These are phyloP conservation scores for Elsinoe ampelina DNA, from an alignment of 2,329 filamentous ascomycete species.

Conservation along the genomic window DNA sequence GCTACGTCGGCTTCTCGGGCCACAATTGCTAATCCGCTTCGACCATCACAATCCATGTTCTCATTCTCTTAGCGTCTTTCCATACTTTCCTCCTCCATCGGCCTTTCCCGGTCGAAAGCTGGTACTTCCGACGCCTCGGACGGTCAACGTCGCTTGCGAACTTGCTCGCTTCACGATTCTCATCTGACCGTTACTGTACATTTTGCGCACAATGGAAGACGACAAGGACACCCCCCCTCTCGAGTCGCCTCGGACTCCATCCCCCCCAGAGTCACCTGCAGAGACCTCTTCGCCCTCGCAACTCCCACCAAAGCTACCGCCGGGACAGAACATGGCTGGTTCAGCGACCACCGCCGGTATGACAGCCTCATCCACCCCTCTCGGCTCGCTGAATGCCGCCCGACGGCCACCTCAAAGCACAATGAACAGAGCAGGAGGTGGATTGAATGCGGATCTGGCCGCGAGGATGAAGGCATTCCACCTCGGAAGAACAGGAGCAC, in stretches of 20 bases:
- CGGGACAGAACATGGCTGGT: slow-evolving; percentile 51
- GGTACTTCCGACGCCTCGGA: neutral
- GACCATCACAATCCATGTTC: neutral
- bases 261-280: slow-evolving; percentile 13
- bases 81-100: neutral
- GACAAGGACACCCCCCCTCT: slow-evolving; percentile 10
- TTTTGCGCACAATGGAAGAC: slow-evolving; percentile 8
- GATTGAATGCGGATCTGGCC: slow-evolving; percentile 49
- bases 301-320: slow-evolving; percentile 42
- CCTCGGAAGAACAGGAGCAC: slow-evolving; percentile 51
- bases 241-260: slow-evolving; percentile 13
- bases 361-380: slow-evolving; percentile 73
- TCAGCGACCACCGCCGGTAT: slow-evolving; percentile 46
- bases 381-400: slow-evolving; percentile 65
- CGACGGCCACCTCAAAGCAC: slow-evolving; percentile 38
- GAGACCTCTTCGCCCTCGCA: slow-evolving; percentile 4
- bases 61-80: neutral
- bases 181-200: neutral
- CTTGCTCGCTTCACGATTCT: neutral
- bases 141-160: neutral
- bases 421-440: slow-evolving; percentile 39
- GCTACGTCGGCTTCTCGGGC: neutral
- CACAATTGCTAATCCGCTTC: neutral
- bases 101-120: neutral
- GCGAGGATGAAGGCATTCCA: slow-evolving; percentile 63